Conservation (phyloP, 75 land plant genomes). For the Selaginella tamariscina region DNA sequence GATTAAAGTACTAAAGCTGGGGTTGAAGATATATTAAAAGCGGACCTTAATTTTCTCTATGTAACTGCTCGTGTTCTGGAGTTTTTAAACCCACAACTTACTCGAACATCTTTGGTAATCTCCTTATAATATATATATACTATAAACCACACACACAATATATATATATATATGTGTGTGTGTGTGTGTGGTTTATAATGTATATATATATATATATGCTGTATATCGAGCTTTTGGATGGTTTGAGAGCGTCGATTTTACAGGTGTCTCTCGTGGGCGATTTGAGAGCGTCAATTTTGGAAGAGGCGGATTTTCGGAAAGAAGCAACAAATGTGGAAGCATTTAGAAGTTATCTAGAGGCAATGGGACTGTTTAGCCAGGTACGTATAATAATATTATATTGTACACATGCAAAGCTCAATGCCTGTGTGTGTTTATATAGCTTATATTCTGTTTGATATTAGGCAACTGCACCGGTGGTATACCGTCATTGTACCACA, state of each 20-base stretch:
- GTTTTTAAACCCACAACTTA: constrained; percentile 82
- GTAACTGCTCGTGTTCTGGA: constrained; percentile 79
- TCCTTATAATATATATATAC: background rate
- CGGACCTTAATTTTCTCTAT: constrained; percentile 87
- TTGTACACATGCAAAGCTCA: too few relatives aligned
- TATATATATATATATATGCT: too few relatives aligned
- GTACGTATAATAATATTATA: too few relatives aligned
- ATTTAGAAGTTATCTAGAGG: constrained; percentile 63
- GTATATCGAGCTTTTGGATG: too few relatives aligned
- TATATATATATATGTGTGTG: too few relatives aligned
- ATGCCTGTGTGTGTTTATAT: too few relatives aligned
- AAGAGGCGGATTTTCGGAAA: constrained; percentile 92
- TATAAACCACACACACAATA: too few relatives aligned
- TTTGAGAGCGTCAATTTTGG: constrained; percentile 89
- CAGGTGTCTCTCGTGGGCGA: constrained; percentile 82
- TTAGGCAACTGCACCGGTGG: constrained; percentile 87
- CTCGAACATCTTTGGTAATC: constrained; percentile 77
- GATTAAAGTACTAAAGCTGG: constrained; percentile 94
- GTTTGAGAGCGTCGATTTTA: background rate
- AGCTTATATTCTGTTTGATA: too few relatives aligned
- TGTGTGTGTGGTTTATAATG: too few relatives aligned
- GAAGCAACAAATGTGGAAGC: constrained; percentile 86
- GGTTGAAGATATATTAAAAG: constrained; percentile 77
- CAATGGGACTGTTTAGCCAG: constrained; percentile 63
- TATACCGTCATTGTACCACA: constrained; percentile 83